A percentile compares a stretch with the other conserved stretches of the same genome.
These are phyloP conservation scores for Nelumbo lutea DNA, from an alignment of 164 flowering plant genomes.

Conservation along the genomic window DNA sequence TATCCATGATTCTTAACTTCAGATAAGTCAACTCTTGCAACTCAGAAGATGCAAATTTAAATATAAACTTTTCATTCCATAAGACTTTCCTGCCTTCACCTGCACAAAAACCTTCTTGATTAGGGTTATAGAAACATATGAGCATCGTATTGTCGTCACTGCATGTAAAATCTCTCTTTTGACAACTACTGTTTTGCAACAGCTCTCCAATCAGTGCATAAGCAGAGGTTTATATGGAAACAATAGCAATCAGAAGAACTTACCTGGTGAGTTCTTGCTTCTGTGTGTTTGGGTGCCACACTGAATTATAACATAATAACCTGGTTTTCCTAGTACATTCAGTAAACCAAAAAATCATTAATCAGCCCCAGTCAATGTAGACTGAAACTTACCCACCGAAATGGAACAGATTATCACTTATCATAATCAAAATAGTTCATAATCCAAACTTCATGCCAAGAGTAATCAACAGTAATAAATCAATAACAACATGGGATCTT, in stretches of 20 bases:
- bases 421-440: no score
- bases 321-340: constrained; percentile 39
- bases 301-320: constrained; percentile 45
- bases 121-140: background rate
- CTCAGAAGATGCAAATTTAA: constrained; percentile 33
- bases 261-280: constrained; percentile 62
- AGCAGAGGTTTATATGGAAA: background rate
- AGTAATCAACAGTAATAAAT: background rate
- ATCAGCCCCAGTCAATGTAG: background rate
- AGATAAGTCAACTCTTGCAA: constrained; percentile 39
- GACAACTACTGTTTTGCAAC: background rate
- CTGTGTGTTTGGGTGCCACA: constrained; percentile 45
- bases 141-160: background rate
- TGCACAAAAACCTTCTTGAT: constrained; percentile 21
- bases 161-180: background rate
- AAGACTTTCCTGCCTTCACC: constrained; percentile 40
- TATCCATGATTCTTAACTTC: constrained; percentile 56
- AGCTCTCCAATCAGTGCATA: background rate
- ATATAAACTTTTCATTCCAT: constrained; percentile 72
- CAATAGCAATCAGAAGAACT: background rate
- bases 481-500: no score
- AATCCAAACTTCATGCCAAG: background rate
- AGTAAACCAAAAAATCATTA: background rate
- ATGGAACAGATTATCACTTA: no score
- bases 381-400: background rate